phyloP scores from a whole-genome alignment of 306 rosid species.

The Dalbergia cochinchinensis region DNA sequence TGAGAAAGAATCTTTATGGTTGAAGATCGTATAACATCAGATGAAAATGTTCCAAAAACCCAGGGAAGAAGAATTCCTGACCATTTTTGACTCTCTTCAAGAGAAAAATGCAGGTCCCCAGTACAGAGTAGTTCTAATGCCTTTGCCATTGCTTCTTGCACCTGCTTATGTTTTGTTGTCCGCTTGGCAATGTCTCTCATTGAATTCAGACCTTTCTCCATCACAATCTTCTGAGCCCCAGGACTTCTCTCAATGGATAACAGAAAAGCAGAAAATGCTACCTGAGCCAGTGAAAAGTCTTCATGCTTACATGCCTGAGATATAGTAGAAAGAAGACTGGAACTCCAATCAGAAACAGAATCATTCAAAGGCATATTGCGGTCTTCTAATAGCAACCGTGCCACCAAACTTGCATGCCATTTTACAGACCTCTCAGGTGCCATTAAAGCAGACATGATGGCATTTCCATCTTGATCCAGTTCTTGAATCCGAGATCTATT shows the following conservation, averaged over 20 bases:
- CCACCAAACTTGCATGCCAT: slow-evolving; percentile 96
- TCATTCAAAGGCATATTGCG: slow-evolving; percentile 70
- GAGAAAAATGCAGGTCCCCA: slow-evolving; percentile 76
- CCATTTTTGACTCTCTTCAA: slow-evolving; percentile 92
- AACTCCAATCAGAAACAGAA: slow-evolving; percentile 91
- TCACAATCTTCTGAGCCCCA: slow-evolving; percentile 68
- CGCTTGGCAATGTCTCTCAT: slow-evolving; percentile 84
- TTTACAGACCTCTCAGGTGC: slow-evolving; percentile 98
- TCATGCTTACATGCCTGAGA: slow-evolving; percentile 84
- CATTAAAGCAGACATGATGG: slow-evolving; percentile 87
- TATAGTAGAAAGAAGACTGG: slow-evolving; percentile 87
- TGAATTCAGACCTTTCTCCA: slow-evolving; percentile 88
- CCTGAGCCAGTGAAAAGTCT: slow-evolving; percentile 81
- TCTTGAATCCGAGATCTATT: slow-evolving; percentile 84
- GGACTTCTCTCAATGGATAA: slow-evolving; percentile 83
- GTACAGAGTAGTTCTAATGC: slow-evolving; percentile 78
- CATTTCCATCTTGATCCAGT: slow-evolving; percentile 88
- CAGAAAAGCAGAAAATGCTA: slow-evolving; percentile 86
- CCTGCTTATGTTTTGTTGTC: slow-evolving; percentile 69
- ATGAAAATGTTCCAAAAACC: slow-evolving; percentile 79
- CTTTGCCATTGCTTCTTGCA: slow-evolving; percentile 86
- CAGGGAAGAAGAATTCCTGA: slow-evolving; percentile 87
- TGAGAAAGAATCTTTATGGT: slow-evolving; percentile 80
- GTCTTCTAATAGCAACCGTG: slow-evolving; percentile 80
- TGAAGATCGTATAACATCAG: slow-evolving; percentile 70